Base-by-base conservation (phyloP, 2,329 filamentous ascomycete species). In the Fusarium vanettenii region DNA sequence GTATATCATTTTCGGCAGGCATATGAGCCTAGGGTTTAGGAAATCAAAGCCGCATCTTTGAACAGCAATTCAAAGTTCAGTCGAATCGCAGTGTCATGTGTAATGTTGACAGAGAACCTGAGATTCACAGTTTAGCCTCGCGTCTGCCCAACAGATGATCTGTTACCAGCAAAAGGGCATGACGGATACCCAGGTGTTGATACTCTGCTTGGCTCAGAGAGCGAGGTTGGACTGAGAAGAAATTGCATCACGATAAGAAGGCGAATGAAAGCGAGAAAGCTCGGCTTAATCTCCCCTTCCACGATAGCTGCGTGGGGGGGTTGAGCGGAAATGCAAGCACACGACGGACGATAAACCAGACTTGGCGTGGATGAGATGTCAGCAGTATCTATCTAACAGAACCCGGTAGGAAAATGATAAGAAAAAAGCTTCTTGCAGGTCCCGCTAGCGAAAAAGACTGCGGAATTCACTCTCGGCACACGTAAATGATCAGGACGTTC, bases 391-490 rank as follows among this genome's bases (percentile, higher is more conserved):
- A 98, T 98, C 95, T 97, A 98, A 96, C 95, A 89, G 93, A 92
- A 90, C 89, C 93, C 92, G 94, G 94, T 91, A 84, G 85, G 81
- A 83, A 81, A 83, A 65, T 78, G 50, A 76, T 85, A 86, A 83
- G 77, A 74, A 71, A 37, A 66, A 66, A 67, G 48, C 27, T 71
- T 75, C 81, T 76, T 77, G 90, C 94, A 95, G 94, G 94, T 92
- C 92, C 94, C 91, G 95, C 94, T 98, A 98, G 95, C 95, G 95
- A 95, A 97, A 95, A 94, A 94, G 93, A 93, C 93, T 94, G 93
- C 92, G 83, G 81, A 79, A 64, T 85, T 93, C 87, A 83, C 82
- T 98, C 94, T 98, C 83, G 94, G 94, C 95, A 97, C 91, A 87
- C 85, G 85, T 91, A 85, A 97, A 98, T 98, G 95, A 92, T 95